These are phyloP conservation scores for Lyophyllum shimeji DNA, from an alignment of 768 basidiomycete species.

Conservation along the genomic window DNA sequence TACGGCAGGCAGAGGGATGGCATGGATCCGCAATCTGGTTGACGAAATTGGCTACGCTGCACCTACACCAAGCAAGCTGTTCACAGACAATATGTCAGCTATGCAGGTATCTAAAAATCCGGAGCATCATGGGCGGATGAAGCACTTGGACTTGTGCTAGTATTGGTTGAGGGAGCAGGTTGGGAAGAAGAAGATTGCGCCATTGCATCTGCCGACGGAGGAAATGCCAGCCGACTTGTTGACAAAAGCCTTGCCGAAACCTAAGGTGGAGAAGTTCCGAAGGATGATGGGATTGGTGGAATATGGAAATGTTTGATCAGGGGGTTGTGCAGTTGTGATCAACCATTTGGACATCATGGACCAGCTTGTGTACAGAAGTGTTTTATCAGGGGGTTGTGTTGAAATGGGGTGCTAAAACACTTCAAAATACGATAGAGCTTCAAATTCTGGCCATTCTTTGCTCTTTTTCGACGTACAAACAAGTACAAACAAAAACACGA, in stretches of 20 bases:
- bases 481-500: too few relatives aligned
- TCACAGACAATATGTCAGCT: slow-evolving; percentile 9
- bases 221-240: neutral
- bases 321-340: too few relatives aligned
- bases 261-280: neutral
- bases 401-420: too few relatives aligned
- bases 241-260: neutral
- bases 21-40: slow-evolving; percentile 28
- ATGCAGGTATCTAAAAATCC: slow-evolving; percentile 29
- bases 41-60: slow-evolving; percentile 19
- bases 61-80: slow-evolving; percentile 10
- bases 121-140: slow-evolving; percentile 21
- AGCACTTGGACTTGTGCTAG: neutral
- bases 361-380: too few relatives aligned
- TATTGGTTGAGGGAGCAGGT: neutral
- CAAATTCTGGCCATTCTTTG: too few relatives aligned
- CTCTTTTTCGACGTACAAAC: too few relatives aligned
- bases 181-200: neutral
- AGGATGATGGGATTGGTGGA: neutral
- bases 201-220: neutral
- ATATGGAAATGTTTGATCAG: too few relatives aligned
- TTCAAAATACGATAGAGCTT: too few relatives aligned
- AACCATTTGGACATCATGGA: too few relatives aligned
- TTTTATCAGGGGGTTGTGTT: too few relatives aligned
- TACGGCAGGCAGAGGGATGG: neutral